phyloP scores from a whole-genome alignment of 495 filamentous ascomycete species.

The Talaromyces trachyspermus region DNA sequence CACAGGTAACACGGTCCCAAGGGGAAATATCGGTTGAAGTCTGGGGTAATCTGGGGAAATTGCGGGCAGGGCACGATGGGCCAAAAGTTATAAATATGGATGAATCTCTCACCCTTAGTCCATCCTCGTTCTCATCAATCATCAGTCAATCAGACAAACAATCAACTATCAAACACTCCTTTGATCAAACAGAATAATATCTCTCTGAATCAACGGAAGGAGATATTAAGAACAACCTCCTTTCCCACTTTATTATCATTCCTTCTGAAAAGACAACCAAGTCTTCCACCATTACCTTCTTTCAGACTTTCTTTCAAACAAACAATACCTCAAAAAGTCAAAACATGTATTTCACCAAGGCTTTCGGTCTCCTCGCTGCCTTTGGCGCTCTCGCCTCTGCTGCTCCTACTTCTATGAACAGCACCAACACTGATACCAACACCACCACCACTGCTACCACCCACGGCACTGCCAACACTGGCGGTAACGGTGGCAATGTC shows the following conservation, averaged over 20 bases:
- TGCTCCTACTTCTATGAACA: conserved; percentile 16
- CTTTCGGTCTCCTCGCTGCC: conserved; percentile 29
- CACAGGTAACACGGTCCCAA: not conserved
- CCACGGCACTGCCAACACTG: not conserved
- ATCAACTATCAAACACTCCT: not conserved
- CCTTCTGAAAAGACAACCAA: no score
- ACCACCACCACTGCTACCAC: not conserved
- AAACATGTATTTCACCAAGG: conserved; percentile 41
- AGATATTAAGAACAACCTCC: not conserved
- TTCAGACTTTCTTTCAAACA: not conserved
- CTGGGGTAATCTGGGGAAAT: no score
- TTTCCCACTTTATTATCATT: no score
- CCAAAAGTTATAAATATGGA: conserved; percentile 1
- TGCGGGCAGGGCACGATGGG: not conserved
- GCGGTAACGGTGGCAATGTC: conserved; percentile 13
- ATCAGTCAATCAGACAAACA: conserved; percentile 1
- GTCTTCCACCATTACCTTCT: not conserved
- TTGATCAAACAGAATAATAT: not conserved
- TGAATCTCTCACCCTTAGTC: not conserved
- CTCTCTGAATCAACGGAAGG: not conserved
- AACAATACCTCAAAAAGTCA: conserved; percentile 29
- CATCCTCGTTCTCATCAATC: conserved; percentile 4
- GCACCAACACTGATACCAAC: conserved; percentile 10
- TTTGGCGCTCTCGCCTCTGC: conserved; percentile 32
- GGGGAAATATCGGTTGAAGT: conserved; percentile 4